Percentiles rank a stretch among this genome's conserved stretches.
Conservation (phyloP, 345 rosid genomes). For the Odontarrhena argentea region DNA sequence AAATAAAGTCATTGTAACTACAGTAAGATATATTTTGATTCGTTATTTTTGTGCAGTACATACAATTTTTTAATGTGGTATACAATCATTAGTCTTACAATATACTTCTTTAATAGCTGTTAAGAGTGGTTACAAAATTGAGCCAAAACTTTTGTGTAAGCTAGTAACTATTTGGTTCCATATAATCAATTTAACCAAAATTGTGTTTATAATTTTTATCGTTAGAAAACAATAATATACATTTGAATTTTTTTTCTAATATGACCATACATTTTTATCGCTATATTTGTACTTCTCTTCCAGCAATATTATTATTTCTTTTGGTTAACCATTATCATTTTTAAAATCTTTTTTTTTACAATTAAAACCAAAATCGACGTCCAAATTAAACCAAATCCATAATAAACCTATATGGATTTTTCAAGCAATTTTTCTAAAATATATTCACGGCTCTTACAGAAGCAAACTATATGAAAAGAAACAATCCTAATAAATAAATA, state of each 20-base stretch:
- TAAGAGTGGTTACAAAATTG: not conserved
- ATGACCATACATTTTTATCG: no score
- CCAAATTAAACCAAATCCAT: not conserved
- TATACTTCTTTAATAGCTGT: conserved; percentile 20
- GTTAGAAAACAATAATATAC: no score
- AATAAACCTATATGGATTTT: not conserved
- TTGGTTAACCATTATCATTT: no score
- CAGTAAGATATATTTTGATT: conserved; percentile 22
- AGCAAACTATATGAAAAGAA: not conserved
- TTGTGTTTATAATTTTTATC: not conserved
- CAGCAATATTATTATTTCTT: no score
- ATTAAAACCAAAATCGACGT: not conserved
- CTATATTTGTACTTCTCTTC: no score
- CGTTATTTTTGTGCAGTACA: not conserved
- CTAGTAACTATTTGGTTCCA: not conserved
- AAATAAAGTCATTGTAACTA: not conserved
- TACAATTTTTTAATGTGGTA: conserved; percentile 3
- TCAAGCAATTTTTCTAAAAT: no score
- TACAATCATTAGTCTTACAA: conserved; percentile 34
- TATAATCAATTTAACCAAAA: not conserved
- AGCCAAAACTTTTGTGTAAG: not conserved
- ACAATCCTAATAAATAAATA: not conserved
- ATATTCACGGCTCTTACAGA: no score
- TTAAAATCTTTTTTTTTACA: no score
- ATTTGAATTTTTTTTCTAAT: no score